Conservation (phyloP, 169 alveolate species). For the Eimeria tenella region DNA sequence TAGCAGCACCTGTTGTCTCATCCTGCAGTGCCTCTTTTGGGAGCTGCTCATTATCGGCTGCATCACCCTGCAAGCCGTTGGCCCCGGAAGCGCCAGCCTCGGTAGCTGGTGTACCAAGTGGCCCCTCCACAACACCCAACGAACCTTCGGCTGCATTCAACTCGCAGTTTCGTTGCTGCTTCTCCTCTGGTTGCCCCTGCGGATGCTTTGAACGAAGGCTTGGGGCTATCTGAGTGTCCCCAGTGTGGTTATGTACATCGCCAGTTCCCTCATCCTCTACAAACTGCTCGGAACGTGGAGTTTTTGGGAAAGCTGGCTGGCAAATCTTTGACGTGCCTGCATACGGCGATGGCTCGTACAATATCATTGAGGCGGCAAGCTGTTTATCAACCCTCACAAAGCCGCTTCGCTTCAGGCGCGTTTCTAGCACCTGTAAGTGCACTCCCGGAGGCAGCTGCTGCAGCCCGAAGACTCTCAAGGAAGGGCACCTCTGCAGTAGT, state of each 20-base stretch:
- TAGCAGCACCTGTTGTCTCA: too few relatives aligned
- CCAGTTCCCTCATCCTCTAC: neutral
- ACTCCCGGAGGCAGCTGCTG: slow-evolving; percentile 11
- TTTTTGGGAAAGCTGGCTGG: neutral
- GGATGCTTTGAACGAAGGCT: neutral
- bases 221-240: neutral
- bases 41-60: too few relatives aligned
- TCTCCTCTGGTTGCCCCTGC: neutral
- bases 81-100: too few relatives aligned
- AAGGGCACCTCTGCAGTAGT: neutral
- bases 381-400: neutral
- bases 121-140: too few relatives aligned
- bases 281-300: neutral
- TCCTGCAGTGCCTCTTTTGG: too few relatives aligned
- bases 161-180: too few relatives aligned
- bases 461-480: neutral
- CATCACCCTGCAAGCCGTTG: too few relatives aligned
- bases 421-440: neutral
- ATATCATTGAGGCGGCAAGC: neutral
- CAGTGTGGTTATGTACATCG: neutral
- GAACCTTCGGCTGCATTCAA: too few relatives aligned
- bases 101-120: too few relatives aligned
- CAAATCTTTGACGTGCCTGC: neutral
- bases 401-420: slow-evolving; percentile 4
- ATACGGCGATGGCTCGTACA: neutral